Conservation (phyloP, 352 stramenopile genomes). For the Globisporangium paddicum region DNA sequence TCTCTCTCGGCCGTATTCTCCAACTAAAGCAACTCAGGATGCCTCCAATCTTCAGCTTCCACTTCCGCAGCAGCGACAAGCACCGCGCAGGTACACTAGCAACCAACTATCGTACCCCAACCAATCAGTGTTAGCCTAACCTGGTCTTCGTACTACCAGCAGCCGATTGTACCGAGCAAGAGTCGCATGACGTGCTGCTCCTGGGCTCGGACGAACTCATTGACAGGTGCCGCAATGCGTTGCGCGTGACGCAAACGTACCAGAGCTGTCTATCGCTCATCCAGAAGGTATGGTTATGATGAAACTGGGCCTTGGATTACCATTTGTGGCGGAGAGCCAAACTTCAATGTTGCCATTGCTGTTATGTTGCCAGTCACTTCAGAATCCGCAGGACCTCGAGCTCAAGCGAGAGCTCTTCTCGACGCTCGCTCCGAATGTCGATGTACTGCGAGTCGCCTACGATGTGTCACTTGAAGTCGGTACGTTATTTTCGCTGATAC, state of each 20-base stretch:
- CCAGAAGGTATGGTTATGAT: no score
- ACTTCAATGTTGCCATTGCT: not conserved
- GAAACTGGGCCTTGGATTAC: not conserved
- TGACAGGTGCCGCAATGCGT: conserved; percentile 22
- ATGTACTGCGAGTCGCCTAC: conserved; percentile 30
- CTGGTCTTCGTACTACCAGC: not conserved
- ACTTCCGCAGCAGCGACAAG: conserved; percentile 29
- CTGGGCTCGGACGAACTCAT: conserved; percentile 34
- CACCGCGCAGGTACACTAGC: conserved; percentile 25
- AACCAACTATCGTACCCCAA: not conserved
- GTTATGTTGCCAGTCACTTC: no score
- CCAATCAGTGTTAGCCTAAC: not conserved
- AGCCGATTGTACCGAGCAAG: conserved; percentile 25
- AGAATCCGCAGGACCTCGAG: conserved; percentile 25
- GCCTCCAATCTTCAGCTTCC: conserved; percentile 18
- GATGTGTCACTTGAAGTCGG: conserved; percentile 37
- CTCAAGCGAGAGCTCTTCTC: conserved; percentile 32
- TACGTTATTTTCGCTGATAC: conserved; percentile 11
- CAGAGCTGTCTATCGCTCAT: conserved; percentile 42
- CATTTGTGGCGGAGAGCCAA: no score
- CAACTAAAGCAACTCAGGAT: not conserved
- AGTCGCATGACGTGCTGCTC: conserved; percentile 34
- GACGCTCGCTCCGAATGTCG: conserved; percentile 37
- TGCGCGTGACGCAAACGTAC: conserved; percentile 36
- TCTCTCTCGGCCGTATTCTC: not conserved